Percentiles rank a stretch among this genome's conserved stretches.
Evolutionary conservation across 2,329 filamentous ascomycete species (phyloP).

Genomic region (Curvularia spicifera): DNA sequence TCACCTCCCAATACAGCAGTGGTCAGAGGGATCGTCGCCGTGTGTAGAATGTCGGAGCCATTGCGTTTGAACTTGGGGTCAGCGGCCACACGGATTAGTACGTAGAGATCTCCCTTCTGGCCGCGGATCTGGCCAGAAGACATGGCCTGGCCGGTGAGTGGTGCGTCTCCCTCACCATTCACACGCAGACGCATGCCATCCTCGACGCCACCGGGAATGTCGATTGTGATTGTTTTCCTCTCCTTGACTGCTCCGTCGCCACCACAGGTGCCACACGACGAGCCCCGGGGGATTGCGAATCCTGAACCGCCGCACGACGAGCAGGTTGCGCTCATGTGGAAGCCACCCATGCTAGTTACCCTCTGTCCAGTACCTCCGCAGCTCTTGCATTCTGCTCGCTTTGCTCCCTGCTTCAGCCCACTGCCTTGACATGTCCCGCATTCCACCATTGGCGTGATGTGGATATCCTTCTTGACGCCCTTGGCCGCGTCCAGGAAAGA

Average conservation of each 20-base stretch:
- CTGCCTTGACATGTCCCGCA: constrained; percentile 85
- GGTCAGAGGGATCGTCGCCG: constrained; percentile 86
- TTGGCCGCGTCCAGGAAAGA: constrained; percentile 97
- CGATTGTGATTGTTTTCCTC: constrained; percentile 80
- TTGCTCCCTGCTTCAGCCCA: constrained; percentile 81
- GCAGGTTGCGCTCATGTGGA: constrained; percentile 95
- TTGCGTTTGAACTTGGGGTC: constrained; percentile 88
- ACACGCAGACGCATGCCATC: constrained; percentile 93
- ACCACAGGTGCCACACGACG: constrained; percentile 78
- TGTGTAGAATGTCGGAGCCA: constrained; percentile 91
- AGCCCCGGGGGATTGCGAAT: constrained; percentile 74
- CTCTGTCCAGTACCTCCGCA: constrained; percentile 88
- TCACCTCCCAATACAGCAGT: constrained; percentile 93
- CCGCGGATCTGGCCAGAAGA: constrained; percentile 65
- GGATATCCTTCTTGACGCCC: constrained; percentile 86
- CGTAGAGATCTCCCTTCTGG: constrained; percentile 87
- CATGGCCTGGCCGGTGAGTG: constrained; percentile 73
- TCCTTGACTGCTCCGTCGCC: constrained; percentile 87
- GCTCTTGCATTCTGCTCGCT: constrained; percentile 73
- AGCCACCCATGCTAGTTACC: constrained; percentile 90
- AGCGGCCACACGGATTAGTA: constrained; percentile 85
- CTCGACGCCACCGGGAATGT: constrained; percentile 94
- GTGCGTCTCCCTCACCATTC: constrained; percentile 84
- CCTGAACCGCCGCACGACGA: constrained; percentile 80
- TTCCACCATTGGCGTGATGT: constrained; percentile 78